Base-by-base conservation (phyloP, 345 rosid genomes). In the Lenwebbia sp. region DNA sequence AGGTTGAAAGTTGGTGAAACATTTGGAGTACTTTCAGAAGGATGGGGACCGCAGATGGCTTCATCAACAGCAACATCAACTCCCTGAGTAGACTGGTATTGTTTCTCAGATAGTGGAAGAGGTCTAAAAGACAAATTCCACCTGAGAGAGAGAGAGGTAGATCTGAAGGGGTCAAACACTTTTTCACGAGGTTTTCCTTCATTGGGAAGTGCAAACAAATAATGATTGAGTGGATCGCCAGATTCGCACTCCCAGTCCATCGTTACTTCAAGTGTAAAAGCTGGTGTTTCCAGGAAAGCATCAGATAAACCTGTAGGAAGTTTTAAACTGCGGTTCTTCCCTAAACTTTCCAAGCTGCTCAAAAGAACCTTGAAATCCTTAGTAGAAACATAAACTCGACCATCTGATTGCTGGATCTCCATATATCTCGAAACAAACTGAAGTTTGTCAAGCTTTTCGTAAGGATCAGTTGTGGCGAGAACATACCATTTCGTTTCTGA, bases 241-340 rank as follows among this genome's bases (percentile, higher is more conserved):
- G 99, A 97, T 57, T 93, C 97, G 19, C 99, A 97, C 51, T 90
- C 98, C 99, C 99, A 96, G 53, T 94, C 96, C 98, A 97, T 95
- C 78, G 90, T 90, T 85, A 97, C 97, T 92, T 96, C 98, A 56
- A 97, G 92, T 87, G 88, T 91, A 90, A 97, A 97, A 78, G 88
- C 84, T 23, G 99, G 96, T 50, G 96, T 94, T 85, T 92, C 96
- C 86, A 97, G 89, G 87, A 96, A 94, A 82, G 98, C 87, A 88
- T 90, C 90, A 88, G 94, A 88, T 82, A 86, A 85, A 84, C 88
- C 90, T 47, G 89, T 56, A 40, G 99, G 97, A 86, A 90, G 91
- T 90, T 93, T 96, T 86, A 93, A 89, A 89, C 92, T 89, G 54
- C 92, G 93, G 40, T 89, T 90, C 84, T 91, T 92, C 54, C 93